These are phyloP conservation scores for Coemansia sp. DNA, from an alignment of 371 early-diverging fungal species.

Conservation along the genomic window DNA sequence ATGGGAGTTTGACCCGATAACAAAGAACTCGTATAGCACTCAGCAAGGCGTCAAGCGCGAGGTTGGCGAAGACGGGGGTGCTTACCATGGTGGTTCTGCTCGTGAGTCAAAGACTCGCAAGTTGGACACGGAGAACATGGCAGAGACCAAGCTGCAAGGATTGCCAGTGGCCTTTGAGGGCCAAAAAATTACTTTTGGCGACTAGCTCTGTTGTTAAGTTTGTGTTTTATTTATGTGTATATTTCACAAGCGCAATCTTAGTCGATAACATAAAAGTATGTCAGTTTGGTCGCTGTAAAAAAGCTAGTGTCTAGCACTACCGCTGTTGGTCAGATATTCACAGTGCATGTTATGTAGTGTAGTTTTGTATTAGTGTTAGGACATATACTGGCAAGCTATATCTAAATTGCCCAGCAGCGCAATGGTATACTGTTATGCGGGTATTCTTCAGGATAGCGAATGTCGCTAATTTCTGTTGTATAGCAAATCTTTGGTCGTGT, in stretches of 20 bases:
- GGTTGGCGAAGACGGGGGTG: not conserved
- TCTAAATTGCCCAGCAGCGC: conserved; percentile 20
- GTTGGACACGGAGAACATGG: conserved; percentile 50
- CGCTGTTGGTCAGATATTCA: not conserved
- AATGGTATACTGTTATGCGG: not conserved
- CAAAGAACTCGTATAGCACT: conserved; percentile 22
- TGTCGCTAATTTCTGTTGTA: conserved; percentile 24
- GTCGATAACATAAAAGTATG: too few relatives aligned
- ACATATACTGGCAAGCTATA: not conserved
- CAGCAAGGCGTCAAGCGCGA: conserved; percentile 32
- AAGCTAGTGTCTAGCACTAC: not conserved
- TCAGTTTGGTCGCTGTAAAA: too few relatives aligned
- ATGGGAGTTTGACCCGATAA: conserved; percentile 41
- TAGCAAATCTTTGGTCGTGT: conserved; percentile 15
- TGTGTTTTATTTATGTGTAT: not conserved
- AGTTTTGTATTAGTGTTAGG: too few relatives aligned
- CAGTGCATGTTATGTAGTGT: too few relatives aligned
- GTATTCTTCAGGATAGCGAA: conserved; percentile 14
- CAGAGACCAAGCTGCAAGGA: conserved; percentile 47
- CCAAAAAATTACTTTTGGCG: conserved; percentile 61
- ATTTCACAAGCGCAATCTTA: too few relatives aligned
- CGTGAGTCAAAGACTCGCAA: conserved; percentile 35
- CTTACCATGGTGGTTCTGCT: conserved; percentile 9
- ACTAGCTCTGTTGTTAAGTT: conserved; percentile 10
- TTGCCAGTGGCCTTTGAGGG: conserved; percentile 64